Evolutionary conservation across 192 early-diverging fungal species (phyloP), one percentile per base, ranked within the genome.

Genomic region (Funneliformis geosporum): DNA sequence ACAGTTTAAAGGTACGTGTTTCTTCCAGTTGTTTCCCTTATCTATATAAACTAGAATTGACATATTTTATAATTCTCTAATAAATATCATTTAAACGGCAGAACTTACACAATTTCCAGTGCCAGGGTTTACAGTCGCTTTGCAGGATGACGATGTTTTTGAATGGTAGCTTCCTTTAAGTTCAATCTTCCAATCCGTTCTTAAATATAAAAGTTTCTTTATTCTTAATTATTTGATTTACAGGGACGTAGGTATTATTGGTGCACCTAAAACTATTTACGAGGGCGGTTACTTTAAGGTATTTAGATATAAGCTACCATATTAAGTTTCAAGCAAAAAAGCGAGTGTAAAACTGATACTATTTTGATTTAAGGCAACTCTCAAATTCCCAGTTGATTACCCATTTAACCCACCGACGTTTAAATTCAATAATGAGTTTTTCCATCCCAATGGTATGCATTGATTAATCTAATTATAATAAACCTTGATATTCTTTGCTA

Each of bases 361-460:
- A 39, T 59, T 44, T 16, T 55, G 39, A 28, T 16, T 60, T 50
- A 46, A 92, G 91, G 95, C 96, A 12, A 91, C 85, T 9, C 83
- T 97, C 68, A 91, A 86, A 18, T 97, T 96, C 73, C 96, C 96
- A 8, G 84, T 83, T 46, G 97, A 98, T 84, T 98, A 98, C 81
- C 97, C 96, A 42, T 91, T 97, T 60, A 91, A 90, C 66, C 97
- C 97, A 55, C 97, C 97, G 21, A 92, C 88, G 33, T 96, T 98
- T 90, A 92, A 92, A 83, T 97, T 98, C 84, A 94, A 94, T 9
- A 91, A 90, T 72, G 91, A 90, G 2, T 93, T 98, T 85, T 98
- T 92, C 86, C 96, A 97, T 80, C 96, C 96, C 9, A 96, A 96
- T 84, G 88, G 91, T 92, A 71, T 60, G 2, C 2, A 60, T 60